Percentiles rank a stretch among this genome's conserved stretches.
These are phyloP conservation scores for Alternaria sp. DNA, from an alignment of 2,329 filamentous ascomycete genomes.

Conservation along the genomic window DNA sequence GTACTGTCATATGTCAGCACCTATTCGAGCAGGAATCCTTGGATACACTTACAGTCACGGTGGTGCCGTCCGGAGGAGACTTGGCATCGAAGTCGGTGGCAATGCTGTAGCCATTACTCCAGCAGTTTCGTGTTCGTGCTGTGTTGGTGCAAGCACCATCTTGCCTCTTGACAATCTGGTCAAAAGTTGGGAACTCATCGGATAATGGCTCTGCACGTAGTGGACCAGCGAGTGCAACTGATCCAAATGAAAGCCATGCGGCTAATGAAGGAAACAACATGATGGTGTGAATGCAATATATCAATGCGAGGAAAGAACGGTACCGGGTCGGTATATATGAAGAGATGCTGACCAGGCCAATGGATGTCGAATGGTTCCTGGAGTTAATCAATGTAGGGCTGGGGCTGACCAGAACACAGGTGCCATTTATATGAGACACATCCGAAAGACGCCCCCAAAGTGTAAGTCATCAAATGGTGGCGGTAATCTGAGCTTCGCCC, in stretches of 20 bases:
- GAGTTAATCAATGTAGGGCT: constrained; percentile 10
- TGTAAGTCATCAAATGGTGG: constrained; percentile 1
- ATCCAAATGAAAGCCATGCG: constrained; percentile 34
- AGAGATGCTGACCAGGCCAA: constrained; percentile 14
- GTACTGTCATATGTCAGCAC: constrained; percentile 35
- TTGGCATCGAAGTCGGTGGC: constrained; percentile 56
- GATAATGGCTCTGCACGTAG: constrained; percentile 17
- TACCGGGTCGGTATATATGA: constrained; percentile 13
- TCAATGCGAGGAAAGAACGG: constrained; percentile 1
- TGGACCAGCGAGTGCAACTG: constrained; percentile 37
- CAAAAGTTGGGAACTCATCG: constrained; percentile 14
- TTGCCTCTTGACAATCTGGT: constrained; percentile 35
- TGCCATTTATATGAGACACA: constrained; percentile 22
- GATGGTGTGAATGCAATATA: constrained; percentile 14
- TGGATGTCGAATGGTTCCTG: constrained; percentile 10
- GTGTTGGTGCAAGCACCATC: constrained; percentile 50
- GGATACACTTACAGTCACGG: constrained; percentile 31
- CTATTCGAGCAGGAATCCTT: too few relatives aligned
- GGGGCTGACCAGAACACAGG: constrained; percentile 8
- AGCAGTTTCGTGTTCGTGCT: constrained; percentile 50
- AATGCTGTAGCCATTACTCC: constrained; percentile 52
- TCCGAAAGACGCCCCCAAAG: constrained; percentile 1
- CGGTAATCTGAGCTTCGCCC: not conserved
- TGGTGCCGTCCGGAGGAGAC: constrained; percentile 48
- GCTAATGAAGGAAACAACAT: constrained; percentile 37